Conservation (phyloP, 2,329 filamentous ascomycete genomes). For the Scedosporium apiospermum region DNA sequence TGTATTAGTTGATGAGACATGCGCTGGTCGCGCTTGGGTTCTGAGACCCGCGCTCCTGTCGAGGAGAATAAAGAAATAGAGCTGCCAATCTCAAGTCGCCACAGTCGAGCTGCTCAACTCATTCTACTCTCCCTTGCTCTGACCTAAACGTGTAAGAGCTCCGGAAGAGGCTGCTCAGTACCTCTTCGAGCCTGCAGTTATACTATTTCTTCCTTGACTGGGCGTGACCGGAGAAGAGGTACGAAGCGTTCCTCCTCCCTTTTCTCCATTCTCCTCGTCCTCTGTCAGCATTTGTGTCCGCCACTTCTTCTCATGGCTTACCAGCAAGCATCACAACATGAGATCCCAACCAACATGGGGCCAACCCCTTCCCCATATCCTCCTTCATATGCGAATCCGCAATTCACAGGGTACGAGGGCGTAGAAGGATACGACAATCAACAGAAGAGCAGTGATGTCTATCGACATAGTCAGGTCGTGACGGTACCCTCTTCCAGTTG, state of each 20-base stretch:
- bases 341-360: background rate
- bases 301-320: background rate
- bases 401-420: background rate
- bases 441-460: background rate
- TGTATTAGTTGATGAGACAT: background rate
- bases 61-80: too few species aligned
- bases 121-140: background rate
- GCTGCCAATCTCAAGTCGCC: too few species aligned
- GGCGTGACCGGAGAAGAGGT: too few species aligned
- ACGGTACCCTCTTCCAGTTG: background rate
- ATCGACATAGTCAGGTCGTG: background rate
- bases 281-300: too few species aligned
- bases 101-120: background rate
- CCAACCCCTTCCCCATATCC: background rate
- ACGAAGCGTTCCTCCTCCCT: background rate
- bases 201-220: too few species aligned
- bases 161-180: too few species aligned
- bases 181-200: too few species aligned
- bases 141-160: too few species aligned
- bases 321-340: conserved; percentile 3
- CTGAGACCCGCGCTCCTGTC: too few species aligned
- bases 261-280: conserved; percentile 2
- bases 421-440: background rate
- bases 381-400: background rate
- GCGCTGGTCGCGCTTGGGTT: background rate